These are phyloP conservation scores for Ustilago lituana DNA, from an alignment of 1,284 basidiomycete species.

Conservation along the genomic window DNA sequence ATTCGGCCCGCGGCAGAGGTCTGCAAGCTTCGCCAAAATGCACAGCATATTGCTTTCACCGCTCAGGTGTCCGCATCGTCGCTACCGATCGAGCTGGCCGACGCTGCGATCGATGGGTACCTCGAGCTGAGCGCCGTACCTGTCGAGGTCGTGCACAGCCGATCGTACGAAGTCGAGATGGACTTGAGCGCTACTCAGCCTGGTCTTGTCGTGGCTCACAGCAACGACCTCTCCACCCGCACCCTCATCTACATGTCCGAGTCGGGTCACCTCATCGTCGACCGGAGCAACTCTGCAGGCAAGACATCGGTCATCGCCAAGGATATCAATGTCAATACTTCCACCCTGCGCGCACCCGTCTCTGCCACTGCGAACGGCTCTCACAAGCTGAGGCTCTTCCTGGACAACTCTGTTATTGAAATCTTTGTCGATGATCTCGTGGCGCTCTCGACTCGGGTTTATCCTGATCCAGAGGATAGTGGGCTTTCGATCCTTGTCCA, in stretches of 20 bases:
- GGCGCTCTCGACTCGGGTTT: slow-evolving; percentile 48
- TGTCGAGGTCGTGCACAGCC: slow-evolving; percentile 7
- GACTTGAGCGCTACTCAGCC: slow-evolving; percentile 8
- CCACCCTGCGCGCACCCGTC: slow-evolving; percentile 18
- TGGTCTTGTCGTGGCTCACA: slow-evolving; percentile 40
- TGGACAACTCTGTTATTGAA: slow-evolving; percentile 58
- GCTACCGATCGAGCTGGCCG: neutral
- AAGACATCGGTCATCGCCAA: slow-evolving; percentile 16
- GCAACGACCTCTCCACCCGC: slow-evolving; percentile 23
- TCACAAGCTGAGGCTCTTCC: slow-evolving; percentile 39
- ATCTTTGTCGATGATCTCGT: slow-evolving; percentile 52
- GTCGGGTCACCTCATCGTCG: slow-evolving; percentile 28
- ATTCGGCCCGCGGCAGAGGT: slow-evolving; percentile 41
- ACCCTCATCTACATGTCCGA: slow-evolving; percentile 26
- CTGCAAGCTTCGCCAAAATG: slow-evolving; percentile 22
- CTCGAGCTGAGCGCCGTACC: slow-evolving; percentile 1
- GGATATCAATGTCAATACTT: slow-evolving; percentile 38
- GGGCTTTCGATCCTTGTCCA: slow-evolving; percentile 24
- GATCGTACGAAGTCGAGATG: slow-evolving; percentile 38
- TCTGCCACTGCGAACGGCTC: neutral
- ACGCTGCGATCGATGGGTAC: neutral
- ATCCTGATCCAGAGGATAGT: slow-evolving; percentile 32
- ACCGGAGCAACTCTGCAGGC: slow-evolving; percentile 32
- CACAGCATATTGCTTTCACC: slow-evolving; percentile 4
- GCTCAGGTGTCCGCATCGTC: neutral